These are phyloP conservation scores for Xylaria telfairii DNA, from an alignment of 495 filamentous ascomycete species.

Conservation along the genomic window DNA sequence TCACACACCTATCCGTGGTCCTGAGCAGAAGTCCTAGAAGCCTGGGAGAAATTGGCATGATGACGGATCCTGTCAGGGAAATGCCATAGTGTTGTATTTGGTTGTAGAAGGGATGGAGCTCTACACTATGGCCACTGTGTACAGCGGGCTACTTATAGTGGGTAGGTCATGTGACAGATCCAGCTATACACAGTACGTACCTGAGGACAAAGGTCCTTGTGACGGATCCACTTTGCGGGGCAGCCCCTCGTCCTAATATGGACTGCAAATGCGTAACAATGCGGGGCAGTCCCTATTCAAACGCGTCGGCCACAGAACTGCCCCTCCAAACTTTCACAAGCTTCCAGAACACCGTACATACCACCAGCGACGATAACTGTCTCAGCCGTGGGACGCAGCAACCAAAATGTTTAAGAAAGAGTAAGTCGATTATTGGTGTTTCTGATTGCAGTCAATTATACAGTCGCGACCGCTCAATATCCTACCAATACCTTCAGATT, in stretches of 20 bases:
- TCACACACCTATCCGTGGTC: background rate
- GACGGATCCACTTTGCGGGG: constrained; percentile 5
- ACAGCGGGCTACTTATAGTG: no score
- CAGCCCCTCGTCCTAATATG: constrained; percentile 34
- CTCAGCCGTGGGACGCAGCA: constrained; percentile 18
- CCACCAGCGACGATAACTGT: background rate
- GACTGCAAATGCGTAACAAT: constrained; percentile 32
- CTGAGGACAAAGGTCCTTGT: background rate
- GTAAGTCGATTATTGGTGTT: constrained; percentile 51
- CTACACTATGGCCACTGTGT: no score
- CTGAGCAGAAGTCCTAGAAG: background rate
- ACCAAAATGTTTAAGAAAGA: constrained; percentile 90
- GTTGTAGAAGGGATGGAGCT: no score
- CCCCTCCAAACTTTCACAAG: constrained; percentile 46
- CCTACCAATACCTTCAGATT: constrained; percentile 28
- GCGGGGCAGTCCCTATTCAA: constrained; percentile 20
- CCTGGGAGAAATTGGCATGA: background rate
- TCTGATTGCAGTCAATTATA: background rate
- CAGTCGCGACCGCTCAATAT: constrained; percentile 12
- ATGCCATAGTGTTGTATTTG: no score
- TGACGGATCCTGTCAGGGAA: constrained; percentile 4
- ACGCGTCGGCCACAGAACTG: constrained; percentile 23
- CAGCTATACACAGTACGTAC: no score
- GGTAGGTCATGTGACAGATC: no score
- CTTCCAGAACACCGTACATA: constrained; percentile 26